Evolutionary conservation across 2,329 filamentous ascomycete genomes (phyloP), one percentile per base, ranked within the genome.

Genomic region (Beauveria brongniartii): DNA sequence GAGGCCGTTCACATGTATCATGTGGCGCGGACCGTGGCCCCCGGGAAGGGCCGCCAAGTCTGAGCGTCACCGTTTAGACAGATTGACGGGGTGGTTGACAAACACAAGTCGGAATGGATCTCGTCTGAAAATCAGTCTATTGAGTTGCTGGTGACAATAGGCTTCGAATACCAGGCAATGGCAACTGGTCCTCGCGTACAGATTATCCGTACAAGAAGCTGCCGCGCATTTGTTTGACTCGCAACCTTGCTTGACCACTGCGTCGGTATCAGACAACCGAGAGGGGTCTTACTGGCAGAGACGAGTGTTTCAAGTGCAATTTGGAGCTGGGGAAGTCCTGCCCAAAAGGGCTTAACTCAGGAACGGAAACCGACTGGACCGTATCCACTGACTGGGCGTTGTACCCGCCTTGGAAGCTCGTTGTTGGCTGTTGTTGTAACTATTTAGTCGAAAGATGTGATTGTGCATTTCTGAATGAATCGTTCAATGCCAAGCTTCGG

Each of bases 281-380:
- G 37, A 47, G 10, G 30, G 30, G 30, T 14, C 10, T 34, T 34
- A 12, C 30, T 34, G 30, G 20, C 22, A 54, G 43, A 52, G 40
- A 48, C 61, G 30, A 53, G 41, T 62, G 61, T 62, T 62, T 62
- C 61, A 62, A 44, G 52, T 62, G 44, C 56, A 55, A 59, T 62
- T 62, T 62, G 55, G 56, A 53, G 46, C 61, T 56, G 61, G 61
- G 61, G 61, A 60, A 48, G 18, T 44, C 43, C 50, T 59, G 51
- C 61, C 61, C 22, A 47, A 62, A 55, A 22, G 3, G 56, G 61
- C 37, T 50, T 62, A 62, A 55, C 28, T 34, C 61, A 62, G 56
- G 56, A 51, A 59, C 61, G 20, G 28, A 55, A 43, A 48, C 5
- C 5, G 18, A 47, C 47, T 28, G 46, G 41, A 34, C 30, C 20